Conservation (phyloP, 2,329 filamentous ascomycete species). For the Lizonia empirigonia region DNA sequence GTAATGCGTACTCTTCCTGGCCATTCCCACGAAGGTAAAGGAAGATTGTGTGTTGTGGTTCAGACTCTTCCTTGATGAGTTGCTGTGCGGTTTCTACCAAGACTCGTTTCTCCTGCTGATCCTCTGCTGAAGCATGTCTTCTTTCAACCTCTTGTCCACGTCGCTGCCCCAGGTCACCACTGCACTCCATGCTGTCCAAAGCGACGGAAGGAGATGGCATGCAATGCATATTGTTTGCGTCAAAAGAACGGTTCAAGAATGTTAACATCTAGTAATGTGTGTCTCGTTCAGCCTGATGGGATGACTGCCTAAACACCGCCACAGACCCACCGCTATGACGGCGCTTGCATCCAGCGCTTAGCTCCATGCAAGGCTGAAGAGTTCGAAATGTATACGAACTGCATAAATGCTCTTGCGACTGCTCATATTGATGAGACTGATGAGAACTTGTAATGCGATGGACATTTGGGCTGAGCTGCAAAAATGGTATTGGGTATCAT, state of each 20-base stretch:
- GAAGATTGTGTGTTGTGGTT: too few species aligned
- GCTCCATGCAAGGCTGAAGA: not conserved
- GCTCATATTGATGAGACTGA: too few species aligned
- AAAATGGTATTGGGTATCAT: constrained; percentile 3
- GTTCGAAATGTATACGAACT: too few species aligned
- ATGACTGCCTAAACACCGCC: constrained; percentile 1
- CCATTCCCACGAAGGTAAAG: too few species aligned
- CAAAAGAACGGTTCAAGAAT: not conserved
- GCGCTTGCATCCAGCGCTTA: not conserved
- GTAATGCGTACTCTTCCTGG: too few species aligned
- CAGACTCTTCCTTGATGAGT: too few species aligned
- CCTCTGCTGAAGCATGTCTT: too few species aligned
- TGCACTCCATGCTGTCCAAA: not conserved
- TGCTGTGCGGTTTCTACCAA: too few species aligned
- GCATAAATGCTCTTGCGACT: too few species aligned
- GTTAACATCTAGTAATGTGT: not conserved
- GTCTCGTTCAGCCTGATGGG: not conserved
- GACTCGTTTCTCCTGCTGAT: too few species aligned
- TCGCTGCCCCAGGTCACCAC: not conserved
- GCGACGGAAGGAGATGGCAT: not conserved
- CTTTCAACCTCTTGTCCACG: too few species aligned
- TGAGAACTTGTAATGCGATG: not conserved
- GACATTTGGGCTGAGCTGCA: not conserved
- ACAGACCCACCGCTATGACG: not conserved
- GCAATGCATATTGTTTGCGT: not conserved